These are phyloP conservation scores for Pseudogymnoascus sp. DNA, from an alignment of 2,329 filamentous ascomycete genomes.

Conservation along the genomic window DNA sequence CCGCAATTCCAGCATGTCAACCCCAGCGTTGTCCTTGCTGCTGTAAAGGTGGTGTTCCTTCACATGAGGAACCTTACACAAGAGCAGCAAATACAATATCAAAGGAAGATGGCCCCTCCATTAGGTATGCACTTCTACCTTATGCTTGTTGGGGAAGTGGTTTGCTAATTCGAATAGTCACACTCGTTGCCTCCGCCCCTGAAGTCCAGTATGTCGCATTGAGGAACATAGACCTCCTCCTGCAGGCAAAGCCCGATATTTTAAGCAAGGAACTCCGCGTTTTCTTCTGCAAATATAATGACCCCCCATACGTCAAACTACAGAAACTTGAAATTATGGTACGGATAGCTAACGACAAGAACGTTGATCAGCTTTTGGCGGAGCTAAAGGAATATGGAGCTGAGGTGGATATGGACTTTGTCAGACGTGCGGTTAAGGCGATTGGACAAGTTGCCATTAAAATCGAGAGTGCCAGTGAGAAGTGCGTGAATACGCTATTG, in stretches of 20 bases:
- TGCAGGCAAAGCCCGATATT: slow-evolving; percentile 94
- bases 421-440: slow-evolving; percentile 84
- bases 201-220: slow-evolving; percentile 98
- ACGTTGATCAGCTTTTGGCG: slow-evolving; percentile 87
- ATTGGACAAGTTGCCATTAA: slow-evolving; percentile 99
- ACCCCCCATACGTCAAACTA: slow-evolving; percentile 93
- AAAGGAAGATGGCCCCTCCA: slow-evolving; percentile 98
- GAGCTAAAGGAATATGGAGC: slow-evolving; percentile 96
- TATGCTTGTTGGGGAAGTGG: slow-evolving; percentile 5
- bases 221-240: slow-evolving; percentile 87
- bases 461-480: slow-evolving; percentile 89
- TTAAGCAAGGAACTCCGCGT: slow-evolving; percentile 95
- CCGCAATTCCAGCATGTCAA: slow-evolving; percentile 99
- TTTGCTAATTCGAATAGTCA: slow-evolving; percentile 49
- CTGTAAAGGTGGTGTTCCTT: slow-evolving; percentile 93
- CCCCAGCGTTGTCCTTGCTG: slow-evolving; percentile 91
- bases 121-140: slow-evolving; percentile 51
- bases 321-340: slow-evolving; percentile 99
- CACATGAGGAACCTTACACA: slow-evolving; percentile 82
- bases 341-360: slow-evolving; percentile 93
- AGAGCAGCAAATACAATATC: slow-evolving; percentile 73
- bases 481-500: slow-evolving; percentile 86
- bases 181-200: slow-evolving; percentile 85
- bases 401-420: slow-evolving; percentile 99
- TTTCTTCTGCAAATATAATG: slow-evolving; percentile 99